A percentile compares a stretch with the other conserved stretches of the same genome.
These are phyloP conservation scores for Penicillium sp. DNA, from an alignment of 2,329 filamentous ascomycete species.

Conservation along the genomic window DNA sequence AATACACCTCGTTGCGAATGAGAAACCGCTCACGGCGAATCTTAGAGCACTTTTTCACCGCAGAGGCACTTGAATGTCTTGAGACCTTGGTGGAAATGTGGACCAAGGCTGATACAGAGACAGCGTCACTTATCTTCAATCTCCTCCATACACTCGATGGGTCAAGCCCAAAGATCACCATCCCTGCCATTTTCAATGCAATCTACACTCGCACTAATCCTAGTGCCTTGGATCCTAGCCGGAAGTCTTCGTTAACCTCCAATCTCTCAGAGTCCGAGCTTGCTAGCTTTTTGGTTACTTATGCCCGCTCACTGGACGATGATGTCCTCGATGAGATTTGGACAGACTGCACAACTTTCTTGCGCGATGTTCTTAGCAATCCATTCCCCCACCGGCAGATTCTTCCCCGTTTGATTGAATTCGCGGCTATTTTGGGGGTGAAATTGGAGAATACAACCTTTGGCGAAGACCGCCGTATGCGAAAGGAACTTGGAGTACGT, in stretches of 20 bases:
- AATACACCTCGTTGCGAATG: slow-evolving; percentile 86
- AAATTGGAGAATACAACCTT: slow-evolving; percentile 99
- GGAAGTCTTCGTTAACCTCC: slow-evolving; percentile 85
- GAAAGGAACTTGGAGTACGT: slow-evolving; percentile 79
- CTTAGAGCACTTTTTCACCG: slow-evolving; percentile 87
- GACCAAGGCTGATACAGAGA: slow-evolving; percentile 55
- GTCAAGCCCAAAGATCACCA: slow-evolving; percentile 83
- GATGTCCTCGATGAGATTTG: slow-evolving; percentile 98
- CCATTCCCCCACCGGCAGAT: slow-evolving; percentile 93
- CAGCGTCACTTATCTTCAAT: slow-evolving; percentile 69
- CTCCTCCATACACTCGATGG: slow-evolving; percentile 88
- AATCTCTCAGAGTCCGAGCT: slow-evolving; percentile 79
- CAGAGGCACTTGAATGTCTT: slow-evolving; percentile 87
- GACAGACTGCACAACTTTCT: slow-evolving; percentile 86
- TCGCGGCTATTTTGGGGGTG: slow-evolving; percentile 82
- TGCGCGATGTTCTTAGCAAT: slow-evolving; percentile 85
- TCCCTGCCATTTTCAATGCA: slow-evolving; percentile 92
- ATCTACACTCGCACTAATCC: slow-evolving; percentile 94
- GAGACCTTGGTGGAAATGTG: slow-evolving; percentile 88
- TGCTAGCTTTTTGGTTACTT: slow-evolving; percentile 84
- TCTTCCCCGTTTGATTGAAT: slow-evolving; percentile 79
- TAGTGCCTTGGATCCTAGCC: slow-evolving; percentile 68
- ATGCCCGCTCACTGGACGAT: slow-evolving; percentile 85
- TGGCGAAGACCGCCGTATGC: slow-evolving; percentile 89
- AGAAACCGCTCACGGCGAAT: slow-evolving; percentile 83